These are phyloP conservation scores for Amaranthus tricolor DNA, from an alignment of 179 eudicot species.

Conservation along the genomic window DNA sequence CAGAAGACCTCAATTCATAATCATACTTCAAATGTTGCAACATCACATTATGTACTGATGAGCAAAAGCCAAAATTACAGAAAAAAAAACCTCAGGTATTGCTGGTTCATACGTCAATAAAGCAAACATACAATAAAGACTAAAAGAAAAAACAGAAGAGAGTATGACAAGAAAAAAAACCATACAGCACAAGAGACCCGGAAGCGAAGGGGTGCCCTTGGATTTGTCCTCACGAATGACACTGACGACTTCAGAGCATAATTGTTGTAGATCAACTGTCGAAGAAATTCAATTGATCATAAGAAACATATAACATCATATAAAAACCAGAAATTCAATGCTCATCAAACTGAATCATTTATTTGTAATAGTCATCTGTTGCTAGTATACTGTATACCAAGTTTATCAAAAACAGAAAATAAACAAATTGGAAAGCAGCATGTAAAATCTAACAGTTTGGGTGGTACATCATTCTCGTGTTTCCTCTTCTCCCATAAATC, in stretches of 20 bases:
- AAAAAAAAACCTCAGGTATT: too few species aligned
- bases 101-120: background rate
- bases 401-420: background rate
- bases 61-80: too few species aligned
- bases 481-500: too few species aligned
- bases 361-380: background rate
- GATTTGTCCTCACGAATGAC: slow-evolving; percentile 34
- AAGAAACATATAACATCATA: background rate
- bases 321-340: background rate
- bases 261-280: slow-evolving; percentile 29
- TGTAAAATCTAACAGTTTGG: too few species aligned
- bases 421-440: background rate
- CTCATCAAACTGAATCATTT: background rate
- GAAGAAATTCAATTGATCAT: background rate
- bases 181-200: slow-evolving; percentile 41
- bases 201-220: slow-evolving; percentile 28
- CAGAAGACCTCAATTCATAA: too few species aligned
- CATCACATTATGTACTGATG: too few species aligned
- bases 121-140: background rate
- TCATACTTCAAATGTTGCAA: too few species aligned
- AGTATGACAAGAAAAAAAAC: background rate
- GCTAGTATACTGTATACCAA: too few species aligned
- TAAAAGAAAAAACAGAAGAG: background rate
- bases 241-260: slow-evolving; percentile 26
- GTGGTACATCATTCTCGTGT: too few species aligned